A percentile compares a stretch with the other conserved stretches of the same genome.
Conservation (phyloP, 495 filamentous ascomycete genomes). For the Antarctomyces pellizariae region DNA sequence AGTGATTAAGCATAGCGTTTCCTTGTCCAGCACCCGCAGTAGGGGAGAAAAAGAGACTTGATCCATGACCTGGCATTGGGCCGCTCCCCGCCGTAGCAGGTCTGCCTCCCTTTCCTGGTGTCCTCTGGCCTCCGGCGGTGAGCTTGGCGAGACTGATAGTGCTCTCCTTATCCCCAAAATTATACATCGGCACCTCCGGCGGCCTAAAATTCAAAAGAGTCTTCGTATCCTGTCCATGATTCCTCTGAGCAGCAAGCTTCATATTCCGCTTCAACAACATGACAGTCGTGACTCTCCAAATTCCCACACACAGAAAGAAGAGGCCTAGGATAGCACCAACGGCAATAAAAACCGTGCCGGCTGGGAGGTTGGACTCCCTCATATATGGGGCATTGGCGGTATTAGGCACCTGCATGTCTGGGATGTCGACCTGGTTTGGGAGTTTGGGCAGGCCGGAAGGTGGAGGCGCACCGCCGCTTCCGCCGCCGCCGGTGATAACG, state of each 20-base stretch:
- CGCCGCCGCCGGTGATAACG: background rate
- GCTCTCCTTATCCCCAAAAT: conserved; percentile 30
- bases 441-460: conserved; percentile 14
- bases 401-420: conserved; percentile 49
- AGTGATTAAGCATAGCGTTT: conserved; percentile 16
- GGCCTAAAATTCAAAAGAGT: conserved; percentile 24
- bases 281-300: conserved; percentile 74
- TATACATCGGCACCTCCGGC: conserved; percentile 29
- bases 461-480: conserved; percentile 1
- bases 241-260: conserved; percentile 47
- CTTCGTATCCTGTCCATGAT: conserved; percentile 43
- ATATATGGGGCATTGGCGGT: conserved; percentile 79
- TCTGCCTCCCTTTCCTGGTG: conserved; percentile 18
- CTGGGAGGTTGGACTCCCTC: conserved; percentile 73
- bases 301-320: conserved; percentile 52
- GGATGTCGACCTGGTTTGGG: conserved; percentile 16
- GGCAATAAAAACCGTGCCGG: conserved; percentile 89
- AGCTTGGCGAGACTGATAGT: conserved; percentile 35
- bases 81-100: conserved; percentile 22
- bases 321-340: conserved; percentile 76
- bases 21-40: conserved; percentile 39
- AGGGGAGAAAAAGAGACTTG: conserved; percentile 79
- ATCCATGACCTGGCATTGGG: conserved; percentile 23
- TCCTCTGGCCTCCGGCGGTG: conserved; percentile 13
- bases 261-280: conserved; percentile 87